Conservation (phyloP, 495 filamentous ascomycete species). For the Penicillium ucsense region DNA sequence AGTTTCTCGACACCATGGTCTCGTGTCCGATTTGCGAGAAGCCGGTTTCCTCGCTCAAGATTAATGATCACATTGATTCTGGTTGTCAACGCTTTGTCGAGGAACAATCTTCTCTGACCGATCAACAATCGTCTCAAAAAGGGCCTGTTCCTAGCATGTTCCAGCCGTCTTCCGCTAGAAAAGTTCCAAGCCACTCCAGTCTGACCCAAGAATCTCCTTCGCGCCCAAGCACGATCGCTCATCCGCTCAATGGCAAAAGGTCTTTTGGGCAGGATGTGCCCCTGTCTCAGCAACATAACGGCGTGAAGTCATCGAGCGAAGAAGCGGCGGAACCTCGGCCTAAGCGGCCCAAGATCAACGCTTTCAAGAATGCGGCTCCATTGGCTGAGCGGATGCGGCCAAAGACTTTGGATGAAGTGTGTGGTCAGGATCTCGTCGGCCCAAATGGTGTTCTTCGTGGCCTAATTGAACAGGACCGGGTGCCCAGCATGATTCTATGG, state of each 20-base stretch:
- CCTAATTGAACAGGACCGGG: conserved; percentile 76
- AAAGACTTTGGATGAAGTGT: conserved; percentile 70
- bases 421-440: conserved; percentile 86
- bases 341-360: conserved; percentile 53
- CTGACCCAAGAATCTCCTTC: conserved; percentile 12
- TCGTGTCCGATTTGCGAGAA: conserved; percentile 81
- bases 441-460: conserved; percentile 72
- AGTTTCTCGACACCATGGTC: conserved; percentile 46
- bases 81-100: conserved; percentile 57
- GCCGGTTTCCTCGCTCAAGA: conserved; percentile 60
- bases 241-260: conserved; percentile 27
- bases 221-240: conserved; percentile 16
- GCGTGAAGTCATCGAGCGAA: conserved; percentile 8
- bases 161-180: conserved; percentile 52
- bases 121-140: conserved; percentile 38
- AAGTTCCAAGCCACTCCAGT: conserved; percentile 21
- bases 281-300: conserved; percentile 9
- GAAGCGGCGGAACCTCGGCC: conserved; percentile 23
- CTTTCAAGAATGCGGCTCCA: conserved; percentile 62
- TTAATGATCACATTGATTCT: conserved; percentile 89
- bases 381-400: conserved; percentile 94
- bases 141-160: conserved; percentile 63
- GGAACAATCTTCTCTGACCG: conserved; percentile 26
- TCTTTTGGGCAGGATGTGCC: conserved; percentile 18
- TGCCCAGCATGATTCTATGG: conserved; percentile 96